Evolutionary conservation across 129 eudicot genomes (phyloP), one percentile per base, ranked within the genome.

Genomic region (Calendula officinalis): DNA sequence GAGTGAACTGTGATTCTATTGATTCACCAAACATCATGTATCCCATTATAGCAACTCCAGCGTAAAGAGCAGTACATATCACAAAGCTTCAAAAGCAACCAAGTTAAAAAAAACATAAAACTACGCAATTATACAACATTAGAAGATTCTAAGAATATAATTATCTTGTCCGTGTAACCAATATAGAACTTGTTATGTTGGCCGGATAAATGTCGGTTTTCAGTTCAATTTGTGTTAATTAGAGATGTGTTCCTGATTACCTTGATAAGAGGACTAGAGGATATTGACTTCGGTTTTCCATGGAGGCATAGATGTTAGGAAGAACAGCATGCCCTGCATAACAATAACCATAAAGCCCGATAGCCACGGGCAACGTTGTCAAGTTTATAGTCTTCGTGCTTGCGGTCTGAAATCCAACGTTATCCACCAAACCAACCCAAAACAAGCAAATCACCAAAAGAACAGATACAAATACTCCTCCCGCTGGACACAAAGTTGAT

Each of bases 291-390:
- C 66, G 84, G 22, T 80, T 82, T 49, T 76, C 86, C 97, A 91
- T 84, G 17, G 97, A 91, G 7, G 85, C 80, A 72, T 91, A 91
- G 37, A 91, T 91, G 69, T 87, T 91, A 57, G 97, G 97, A 72
- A 91, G 86, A 45, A 91, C 94, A 17, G 97, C 94, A 71, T 91
- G 97, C 13, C 97, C 97, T 46, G 97, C 86, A 77, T 79, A 91
- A 83, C 97, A 91, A 53, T 71, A 84, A 35, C 95, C 97, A 58
- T 87, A 91, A 37, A 91, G 87, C 56, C 97, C 97, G 62, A 91
- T 68, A 9, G 97, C 89, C 50, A 91, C 88, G 4, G 97, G 97
- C 64, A 91, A 83, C n/a, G 85, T 86, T 8, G 91, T 67, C 13
- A 91, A 78, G 72, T 87, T 87, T 3, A 91, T 32, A 7, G 72